Base-by-base conservation (phyloP, 176 grass and related monocot species). In the Musa schizocarpa region DNA sequence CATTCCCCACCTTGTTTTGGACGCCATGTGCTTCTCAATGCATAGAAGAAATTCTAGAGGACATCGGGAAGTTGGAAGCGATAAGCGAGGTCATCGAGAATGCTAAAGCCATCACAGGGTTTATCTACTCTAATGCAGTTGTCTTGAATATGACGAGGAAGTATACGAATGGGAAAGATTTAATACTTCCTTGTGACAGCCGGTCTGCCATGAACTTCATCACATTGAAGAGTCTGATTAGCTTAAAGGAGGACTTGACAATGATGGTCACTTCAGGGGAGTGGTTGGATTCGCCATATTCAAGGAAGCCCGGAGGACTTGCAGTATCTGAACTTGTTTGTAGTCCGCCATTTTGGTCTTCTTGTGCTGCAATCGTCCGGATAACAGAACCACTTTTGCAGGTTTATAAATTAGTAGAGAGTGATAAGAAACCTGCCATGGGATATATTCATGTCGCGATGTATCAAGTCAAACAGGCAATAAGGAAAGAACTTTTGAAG, bases 1-100 rank as follows among this genome's bases (percentile, higher is more conserved):
- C 84, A 52, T 93, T 89, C 58, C 94, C 94, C 62, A 97, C 94
- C 12, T 57, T 97, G 72, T 97, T 97, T 81, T 97, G 94, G 94
- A 91, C 86, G 13, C 79, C 86, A 0, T 97, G 94, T 54, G 77
- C 84, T 83, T 93, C 86, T 73, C 82, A 72, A 50, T 91, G 83
- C 82, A 87, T 97, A n/a, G 80, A 97, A 58, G 94, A 65, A 17
- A 97, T 97, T 76, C 88, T 97, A 2, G 88, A 97, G 76, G 94
- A 91, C 85, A 85, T 97, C 34, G 81, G 87, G 68, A 89, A 88
- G 82, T 69, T 85, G 12, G 76, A 52, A 22, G 75, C 78, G 11
- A 85, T 93, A 82, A 85, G 75, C 53, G 90, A 93, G 82, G 83
- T 93, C 78, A 86, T 97, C 13, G 77, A 85, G 75, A 90, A 89